A percentile compares a stretch with the other conserved stretches of the same genome.
These are phyloP conservation scores for Penicillium glabrum DNA, from an alignment of 2,329 filamentous ascomycete species.

Conservation along the genomic window DNA sequence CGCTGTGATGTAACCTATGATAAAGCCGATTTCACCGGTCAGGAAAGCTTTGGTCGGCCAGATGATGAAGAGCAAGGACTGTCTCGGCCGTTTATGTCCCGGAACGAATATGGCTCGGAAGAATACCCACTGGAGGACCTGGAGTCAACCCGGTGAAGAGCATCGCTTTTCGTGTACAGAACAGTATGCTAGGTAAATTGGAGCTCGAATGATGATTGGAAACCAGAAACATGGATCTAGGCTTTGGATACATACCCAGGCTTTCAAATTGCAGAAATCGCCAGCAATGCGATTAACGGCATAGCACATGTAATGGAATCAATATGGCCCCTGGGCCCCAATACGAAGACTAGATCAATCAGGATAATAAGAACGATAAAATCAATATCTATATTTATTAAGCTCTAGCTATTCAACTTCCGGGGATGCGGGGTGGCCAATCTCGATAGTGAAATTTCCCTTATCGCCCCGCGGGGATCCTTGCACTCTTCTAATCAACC, in stretches of 20 bases:
- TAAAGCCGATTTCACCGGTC: constrained; percentile 19
- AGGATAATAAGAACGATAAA: background rate
- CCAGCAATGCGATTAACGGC: background rate
- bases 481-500: background rate
- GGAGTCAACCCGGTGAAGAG: background rate
- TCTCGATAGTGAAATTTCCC: background rate
- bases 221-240: too few species aligned
- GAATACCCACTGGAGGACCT: constrained; percentile 28
- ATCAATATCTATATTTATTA: background rate
- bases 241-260: background rate
- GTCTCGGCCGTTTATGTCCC: constrained; percentile 11
- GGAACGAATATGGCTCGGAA: constrained; percentile 12
- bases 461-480: background rate
- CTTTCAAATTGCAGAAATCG: background rate
- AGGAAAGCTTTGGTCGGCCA: constrained; percentile 32
- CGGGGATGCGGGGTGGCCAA: background rate
- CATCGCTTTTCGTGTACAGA: background rate
- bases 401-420: background rate
- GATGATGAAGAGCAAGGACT: constrained; percentile 35
- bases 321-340: background rate
- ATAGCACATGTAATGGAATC: background rate
- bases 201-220: too few species aligned
- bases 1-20: constrained; percentile 55
- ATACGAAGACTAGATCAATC: background rate
- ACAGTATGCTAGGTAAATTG: background rate